Base-by-base conservation (phyloP, 352 stramenopile genomes). In the Globisporangium lucens region DNA sequence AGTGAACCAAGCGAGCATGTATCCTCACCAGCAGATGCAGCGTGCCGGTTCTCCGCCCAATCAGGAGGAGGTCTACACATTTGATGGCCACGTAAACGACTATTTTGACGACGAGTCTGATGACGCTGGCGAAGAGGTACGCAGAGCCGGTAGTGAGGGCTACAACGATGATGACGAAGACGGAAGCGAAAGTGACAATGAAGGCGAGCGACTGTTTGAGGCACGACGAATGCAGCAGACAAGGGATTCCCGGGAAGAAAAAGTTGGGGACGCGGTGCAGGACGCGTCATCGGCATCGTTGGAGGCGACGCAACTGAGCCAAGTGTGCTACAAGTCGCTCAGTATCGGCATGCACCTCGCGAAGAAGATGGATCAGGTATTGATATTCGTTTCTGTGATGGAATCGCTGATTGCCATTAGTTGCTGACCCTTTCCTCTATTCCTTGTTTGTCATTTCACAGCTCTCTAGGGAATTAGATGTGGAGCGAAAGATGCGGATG, bases 311-410 rank as follows among this genome's bases (percentile, higher is more conserved):
- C 41, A 47, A 9, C 69, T 83, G 30, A 72, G 74, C 41, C 65
- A 78, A 20, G 67, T 80, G 12, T 83, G 76, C 33, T 83, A 75
- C 61, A 83, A 79, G 61, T 83, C 76, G 3, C 64, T 80, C 29
- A 61, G 69, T 41, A 75, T 83, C 29, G 72, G 76, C 3, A 52
- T 80, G 20, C 55, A 74, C 0, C 43, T 83, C 35, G 41, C 74
- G 20, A 65, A 58, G 24, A 80, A 73, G 56, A 64, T 83, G 60
- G 74, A 83, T 41, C 61, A 65, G 68, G 76, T 83, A 13, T 46
- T 15, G 12, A 13, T 46, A 13, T 10, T 46, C 17, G 38, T 4
- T 13, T 17, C 15, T 46, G 36, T 46, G 38, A 46, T 46, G 38
- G 1, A 0, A 46, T 17, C 13, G 6, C 38, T 17, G 38, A 46